Evolutionary conservation across 352 stramenopile species (phyloP), one percentile per base, ranked within the genome.

Genomic region (Sclerospora graminicola): DNA sequence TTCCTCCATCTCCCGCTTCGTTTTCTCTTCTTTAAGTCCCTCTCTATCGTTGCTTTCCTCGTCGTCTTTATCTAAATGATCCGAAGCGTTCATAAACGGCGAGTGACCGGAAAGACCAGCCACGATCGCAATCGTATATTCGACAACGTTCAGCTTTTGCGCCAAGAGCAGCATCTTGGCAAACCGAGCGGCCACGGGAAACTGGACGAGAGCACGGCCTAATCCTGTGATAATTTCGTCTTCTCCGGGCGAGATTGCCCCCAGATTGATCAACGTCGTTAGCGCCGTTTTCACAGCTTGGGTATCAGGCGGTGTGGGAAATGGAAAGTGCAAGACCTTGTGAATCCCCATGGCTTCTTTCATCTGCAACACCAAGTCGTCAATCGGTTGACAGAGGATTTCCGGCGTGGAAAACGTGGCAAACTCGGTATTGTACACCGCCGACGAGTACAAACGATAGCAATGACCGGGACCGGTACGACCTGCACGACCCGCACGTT

Each of bases 291-390:
- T 69, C 15, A 98, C 79, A 19, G 95, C 85, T 41, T 80, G 61
- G 11, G 66, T 59, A 28, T 97, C 83, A 0, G 95, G 96, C 10
- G 85, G 79, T 18, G 94, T 97, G 27, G 95, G 95, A 64, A 99
- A 99, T 15, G 95, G 95, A 64, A 99, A 99, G 20, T 80, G 64
- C 21, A 81, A 61, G n/a, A 98, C 77, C 51, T 97, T 87, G 24
- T 93, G 76, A 38, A 99, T 97, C 11, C 94, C 85, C 82, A 99
- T 96, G n/a, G 90, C 78, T n/a, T n/a, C n/a, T 53, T 98, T 98
- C 92, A 98, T 98, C 41, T 91, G 86, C 41, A 99, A 70, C 32
- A 98, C 81, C 14, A 98, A 69, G 63, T 98, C 94, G 48, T 98
- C 95, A 23, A 98, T 87, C 6, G 95, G 94, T 36, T 94, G 74